Conservation (phyloP, 257 asterid species). For the Lycium ferocissimum region DNA sequence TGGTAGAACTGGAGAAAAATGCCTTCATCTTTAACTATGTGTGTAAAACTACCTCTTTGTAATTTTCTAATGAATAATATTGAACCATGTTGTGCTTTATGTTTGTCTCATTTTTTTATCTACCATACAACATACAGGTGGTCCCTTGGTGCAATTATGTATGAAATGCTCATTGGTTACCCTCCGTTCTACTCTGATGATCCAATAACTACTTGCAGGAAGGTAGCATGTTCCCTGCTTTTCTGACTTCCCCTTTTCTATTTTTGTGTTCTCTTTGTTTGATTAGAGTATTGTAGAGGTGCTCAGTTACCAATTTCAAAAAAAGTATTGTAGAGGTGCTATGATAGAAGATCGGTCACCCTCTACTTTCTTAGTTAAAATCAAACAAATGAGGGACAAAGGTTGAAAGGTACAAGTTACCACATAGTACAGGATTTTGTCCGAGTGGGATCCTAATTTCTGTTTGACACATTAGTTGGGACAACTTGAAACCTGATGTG, state of each 20-base stretch:
- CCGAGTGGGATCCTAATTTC: not conserved
- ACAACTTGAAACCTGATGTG: not conserved
- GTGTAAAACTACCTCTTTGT: too few relatives aligned
- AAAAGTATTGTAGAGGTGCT: not conserved
- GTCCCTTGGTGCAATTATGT: constrained; percentile 35
- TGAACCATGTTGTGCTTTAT: not conserved
- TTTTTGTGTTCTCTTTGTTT: not conserved
- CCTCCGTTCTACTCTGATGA: constrained; percentile 40
- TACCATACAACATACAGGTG: constrained; percentile 28
- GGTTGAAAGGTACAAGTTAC: not conserved
- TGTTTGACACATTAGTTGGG: not conserved
- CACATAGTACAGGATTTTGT: not conserved
- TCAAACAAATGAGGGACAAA: not conserved
- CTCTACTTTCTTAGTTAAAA: not conserved
- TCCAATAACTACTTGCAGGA: constrained; percentile 39
- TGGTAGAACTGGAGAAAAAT: too few relatives aligned
- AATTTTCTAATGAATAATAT: too few relatives aligned
- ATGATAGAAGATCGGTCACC: not conserved
- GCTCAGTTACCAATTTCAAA: not conserved
- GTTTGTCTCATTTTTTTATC: not conserved
- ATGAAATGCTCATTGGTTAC: constrained; percentile 40
- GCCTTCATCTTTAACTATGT: too few relatives aligned
- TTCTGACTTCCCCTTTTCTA: not conserved
- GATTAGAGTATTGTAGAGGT: not conserved
- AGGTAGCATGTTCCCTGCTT: constrained; percentile 29